Evolutionary conservation across 176 grass and related monocot species (phyloP), one percentile per base, ranked within the genome.

Genomic region (Metroxylon sagu): DNA sequence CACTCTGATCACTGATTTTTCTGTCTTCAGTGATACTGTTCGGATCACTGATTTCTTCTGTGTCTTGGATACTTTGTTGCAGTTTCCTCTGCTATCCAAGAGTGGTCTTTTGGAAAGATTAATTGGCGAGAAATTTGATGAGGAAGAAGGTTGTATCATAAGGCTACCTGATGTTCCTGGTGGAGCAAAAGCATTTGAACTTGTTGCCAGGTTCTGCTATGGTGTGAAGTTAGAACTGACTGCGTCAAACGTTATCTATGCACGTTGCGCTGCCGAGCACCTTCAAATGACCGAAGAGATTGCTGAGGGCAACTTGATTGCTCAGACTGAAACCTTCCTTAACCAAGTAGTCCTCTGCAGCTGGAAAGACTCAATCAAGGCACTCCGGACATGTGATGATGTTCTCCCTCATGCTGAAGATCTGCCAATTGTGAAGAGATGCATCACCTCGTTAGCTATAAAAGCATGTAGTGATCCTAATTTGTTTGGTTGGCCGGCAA

Each of bases 41-140:
- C 48, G 23, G 17, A 4, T 52, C 51, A 12, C 25, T 62, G 19
- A 10, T 12, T 26, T 35, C 25, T 30, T 26, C 52, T 16, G 0
- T 51, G 28, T 43, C 35, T 18, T 27, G 35, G 18, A 31, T 61
- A 25, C 0, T 19, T 14, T 65, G 39, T 64, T 87, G 57, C 68
- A 95, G 90, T 95, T 95, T 70, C 90, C 90, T 82, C 74, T 95
- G 23, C 77, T 95, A 71, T 95, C 85, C 10, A 95, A 89, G 67
- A 86, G 79, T 79, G 90, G 83, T n/a, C 76, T 95, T 64, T 35
- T 95, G 65, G 83, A 95, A 77, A 83, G 53, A 58, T 16, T 59
- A 62, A 89, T 95, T 25, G 61, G 74, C 66, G 80, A 95, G 51
- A 95, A 73, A 74, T 76, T 69, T 26, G 77, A 95, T 56, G 82